Percentiles rank a stretch among this genome's conserved stretches.
Evolutionary conservation across 1,284 basidiomycete species (phyloP).

Genomic region (Ceratobasidium sp.): DNA sequence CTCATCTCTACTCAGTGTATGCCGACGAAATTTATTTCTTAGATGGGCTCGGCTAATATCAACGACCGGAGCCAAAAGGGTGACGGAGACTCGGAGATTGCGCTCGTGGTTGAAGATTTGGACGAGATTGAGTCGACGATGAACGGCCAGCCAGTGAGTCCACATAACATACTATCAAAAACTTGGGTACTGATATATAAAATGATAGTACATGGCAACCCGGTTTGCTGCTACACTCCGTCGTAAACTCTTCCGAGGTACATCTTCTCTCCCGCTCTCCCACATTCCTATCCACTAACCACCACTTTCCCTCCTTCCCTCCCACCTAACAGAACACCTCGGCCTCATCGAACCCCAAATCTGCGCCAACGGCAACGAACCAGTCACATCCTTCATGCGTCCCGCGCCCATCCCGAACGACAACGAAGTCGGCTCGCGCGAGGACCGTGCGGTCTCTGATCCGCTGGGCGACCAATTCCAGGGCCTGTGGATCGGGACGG

Average conservation of each 20-base stretch:
- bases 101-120: conserved; percentile 87
- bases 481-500: conserved; percentile 78
- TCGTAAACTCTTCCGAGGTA: conserved; percentile 80
- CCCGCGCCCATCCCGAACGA: conserved; percentile 78
- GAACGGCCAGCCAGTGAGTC: conserved; percentile 74
- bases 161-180: background rate
- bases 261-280: conserved; percentile 49
- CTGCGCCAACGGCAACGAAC: conserved; percentile 59
- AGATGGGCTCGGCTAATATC: conserved; percentile 91
- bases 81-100: conserved; percentile 93
- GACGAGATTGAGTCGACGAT: conserved; percentile 83
- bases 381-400: conserved; percentile 77
- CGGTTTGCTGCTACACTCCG: conserved; percentile 84
- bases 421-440: conserved; percentile 70
- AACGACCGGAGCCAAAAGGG: conserved; percentile 83
- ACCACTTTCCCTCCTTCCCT: no score
- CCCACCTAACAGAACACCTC: conserved; percentile 77
- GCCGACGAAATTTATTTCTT: conserved; percentile 11
- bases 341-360: conserved; percentile 80
- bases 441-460: conserved; percentile 83
- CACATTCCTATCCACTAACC: no score
- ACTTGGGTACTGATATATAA: background rate
- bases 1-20: background rate
- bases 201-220: conserved; percentile 66
- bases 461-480: conserved; percentile 75